These are phyloP conservation scores for Arbutus unedo DNA, from an alignment of 148 eudicot species.

Conservation along the genomic window DNA sequence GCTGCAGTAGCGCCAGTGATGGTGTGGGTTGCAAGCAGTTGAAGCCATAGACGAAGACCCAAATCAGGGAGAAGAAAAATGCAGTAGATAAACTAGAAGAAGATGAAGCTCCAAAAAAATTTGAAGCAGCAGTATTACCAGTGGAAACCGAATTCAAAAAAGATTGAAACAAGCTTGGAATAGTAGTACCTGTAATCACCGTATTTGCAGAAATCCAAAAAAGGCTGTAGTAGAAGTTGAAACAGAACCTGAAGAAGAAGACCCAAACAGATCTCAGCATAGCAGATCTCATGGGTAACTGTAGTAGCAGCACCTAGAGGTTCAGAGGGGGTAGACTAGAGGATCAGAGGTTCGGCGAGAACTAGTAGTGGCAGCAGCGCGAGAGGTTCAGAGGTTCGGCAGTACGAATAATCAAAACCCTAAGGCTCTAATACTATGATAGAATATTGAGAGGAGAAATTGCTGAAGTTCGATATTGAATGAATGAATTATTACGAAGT, in stretches of 20 bases:
- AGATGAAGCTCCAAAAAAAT: slow-evolving; percentile 2
- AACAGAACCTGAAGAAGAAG: slow-evolving; percentile 9
- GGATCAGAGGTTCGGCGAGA: too few species aligned
- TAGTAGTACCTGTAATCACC: slow-evolving; percentile 6
- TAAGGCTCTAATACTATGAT: too few species aligned
- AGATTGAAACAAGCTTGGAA: slow-evolving; percentile 6
- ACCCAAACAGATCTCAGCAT: slow-evolving; percentile 9
- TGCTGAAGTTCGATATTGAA: too few species aligned
- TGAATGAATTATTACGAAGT: too few species aligned
- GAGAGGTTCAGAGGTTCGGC: too few species aligned
- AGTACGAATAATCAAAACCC: too few species aligned
- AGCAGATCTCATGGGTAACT: too few species aligned
- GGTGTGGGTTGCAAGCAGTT: neutral
- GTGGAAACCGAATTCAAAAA: slow-evolving; percentile 13
- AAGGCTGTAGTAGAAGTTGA: slow-evolving; percentile 6
- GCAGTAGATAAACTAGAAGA: neutral
- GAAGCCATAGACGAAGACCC: slow-evolving; percentile 16
- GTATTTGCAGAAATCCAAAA: slow-evolving; percentile 16
- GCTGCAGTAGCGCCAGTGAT: neutral
- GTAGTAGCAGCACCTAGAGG: too few species aligned
- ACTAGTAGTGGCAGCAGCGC: too few species aligned
- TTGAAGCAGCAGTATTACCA: slow-evolving; percentile 5
- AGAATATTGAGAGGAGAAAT: too few species aligned
- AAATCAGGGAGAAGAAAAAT: slow-evolving; percentile 8
- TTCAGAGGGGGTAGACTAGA: too few species aligned